These are phyloP conservation scores for Fusarium azukiicola DNA, from an alignment of 2,329 filamentous ascomycete species.

Conservation along the genomic window DNA sequence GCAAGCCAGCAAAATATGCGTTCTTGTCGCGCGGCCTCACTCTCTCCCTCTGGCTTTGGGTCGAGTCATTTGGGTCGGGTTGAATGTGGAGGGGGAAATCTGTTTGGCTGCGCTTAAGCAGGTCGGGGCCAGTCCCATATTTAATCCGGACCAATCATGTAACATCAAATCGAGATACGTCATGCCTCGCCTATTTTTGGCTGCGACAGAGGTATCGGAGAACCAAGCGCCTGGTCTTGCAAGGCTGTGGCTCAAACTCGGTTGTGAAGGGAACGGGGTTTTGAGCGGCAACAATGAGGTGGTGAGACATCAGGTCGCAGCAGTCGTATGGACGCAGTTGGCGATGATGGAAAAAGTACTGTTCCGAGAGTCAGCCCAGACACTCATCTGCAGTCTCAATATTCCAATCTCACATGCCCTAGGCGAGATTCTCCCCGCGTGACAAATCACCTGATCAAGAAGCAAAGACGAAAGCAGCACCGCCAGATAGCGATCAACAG, in stretches of 20 bases:
- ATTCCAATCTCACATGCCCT: background rate
- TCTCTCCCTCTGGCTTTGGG: conserved; percentile 37
- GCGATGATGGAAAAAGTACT: background rate
- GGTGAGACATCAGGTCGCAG: background rate
- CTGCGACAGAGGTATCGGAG: conserved; percentile 17
- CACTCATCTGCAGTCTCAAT: background rate
- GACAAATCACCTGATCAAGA: conserved; percentile 8
- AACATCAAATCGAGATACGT: conserved; percentile 42
- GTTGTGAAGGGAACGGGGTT: background rate
- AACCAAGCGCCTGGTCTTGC: conserved; percentile 16
- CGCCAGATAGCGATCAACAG: background rate
- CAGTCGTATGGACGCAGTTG: background rate
- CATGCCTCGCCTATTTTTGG: conserved; percentile 36
- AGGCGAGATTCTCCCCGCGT: conserved; percentile 12
- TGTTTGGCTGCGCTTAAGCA: conserved; percentile 20
- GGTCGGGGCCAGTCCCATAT: conserved; percentile 37
- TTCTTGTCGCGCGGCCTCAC: conserved; percentile 13
- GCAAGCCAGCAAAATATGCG: conserved; percentile 17
- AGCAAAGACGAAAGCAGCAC: conserved; percentile 2
- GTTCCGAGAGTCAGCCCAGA: background rate
- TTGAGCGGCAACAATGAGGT: conserved; percentile 1
- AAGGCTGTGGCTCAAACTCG: conserved; percentile 14
- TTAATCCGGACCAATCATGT: conserved; percentile 46
- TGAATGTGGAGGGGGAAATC: conserved; percentile 44
- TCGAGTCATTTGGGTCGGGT: conserved; percentile 39